Base-by-base conservation (phyloP, 2,329 filamentous ascomycete genomes). In the Beauveria caledonica region DNA sequence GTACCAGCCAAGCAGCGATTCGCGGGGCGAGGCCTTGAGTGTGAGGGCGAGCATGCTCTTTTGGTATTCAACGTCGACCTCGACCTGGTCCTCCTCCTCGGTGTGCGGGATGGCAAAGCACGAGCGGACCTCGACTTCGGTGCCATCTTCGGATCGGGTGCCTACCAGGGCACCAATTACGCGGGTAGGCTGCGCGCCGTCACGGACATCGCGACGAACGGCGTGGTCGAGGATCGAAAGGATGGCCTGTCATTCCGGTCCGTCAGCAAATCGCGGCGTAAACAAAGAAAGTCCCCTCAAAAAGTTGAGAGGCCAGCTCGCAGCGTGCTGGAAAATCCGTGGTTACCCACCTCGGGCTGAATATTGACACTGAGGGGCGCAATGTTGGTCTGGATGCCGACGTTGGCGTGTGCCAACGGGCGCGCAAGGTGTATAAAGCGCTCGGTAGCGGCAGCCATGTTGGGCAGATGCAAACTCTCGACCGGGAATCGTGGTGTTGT, bases 1-100 rank as follows among this genome's bases (percentile, higher is more conserved):
- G 79, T 99, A 99, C 94, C 94, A 99, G 71, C 94, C 94, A 64
- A 99, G 88, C 62, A 99, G 85, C 59, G 92, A 86, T 77, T 99
- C 94, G 76, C 92, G 90, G 55, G 94, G 94, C 75, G 92, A 89
- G 61, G 92, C 93, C 78, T 93, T 93, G 68, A 97, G 86, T 74
- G 96, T 93, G 68, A 99, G 81, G 62, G 90, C 88, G 62, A 97
- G 87, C 94, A 99, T 99, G 76, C 93, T 92, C 85, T 97, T 97
- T 80, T 99, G 94, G 78, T 97, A 99, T 78, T 99, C 94, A 83
- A 99, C 96, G 74, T 99, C 94, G 65, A 99, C 94, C 78, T 99
- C 94, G 70, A 99, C 94, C 78, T 99, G 94, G 77, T 99, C 94
- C 74, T 92, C 89, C 68, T 93, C 96, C 79, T 99, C 94, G 68